phyloP scores from a whole-genome alignment of 371 early-diverging fungal species.

The Saksenaea oblongispora region DNA sequence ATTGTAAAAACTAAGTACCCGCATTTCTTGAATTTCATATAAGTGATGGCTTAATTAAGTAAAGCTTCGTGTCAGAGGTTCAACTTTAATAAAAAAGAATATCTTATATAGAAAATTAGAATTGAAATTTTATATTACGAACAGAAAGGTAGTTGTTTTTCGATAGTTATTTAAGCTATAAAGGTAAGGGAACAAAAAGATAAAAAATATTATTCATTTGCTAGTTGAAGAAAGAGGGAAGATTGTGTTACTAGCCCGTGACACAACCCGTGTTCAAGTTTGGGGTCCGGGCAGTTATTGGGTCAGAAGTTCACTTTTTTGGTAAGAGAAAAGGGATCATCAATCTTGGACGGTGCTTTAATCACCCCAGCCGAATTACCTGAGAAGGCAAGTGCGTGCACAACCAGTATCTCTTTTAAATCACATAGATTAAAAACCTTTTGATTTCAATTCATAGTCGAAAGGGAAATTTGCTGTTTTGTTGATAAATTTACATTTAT shows the following conservation, averaged over 20 bases:
- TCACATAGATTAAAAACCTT: too few species aligned
- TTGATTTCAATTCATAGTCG: too few species aligned
- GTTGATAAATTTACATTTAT: neutral
- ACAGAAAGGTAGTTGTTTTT: too few species aligned
- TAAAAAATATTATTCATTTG: neutral
- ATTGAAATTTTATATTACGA: too few species aligned
- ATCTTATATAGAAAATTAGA: too few species aligned
- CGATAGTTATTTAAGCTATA: too few species aligned
- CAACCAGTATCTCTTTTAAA: neutral
- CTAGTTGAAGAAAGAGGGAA: neutral
- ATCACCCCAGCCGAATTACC: slow-evolving; percentile 3
- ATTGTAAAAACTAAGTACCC: too few species aligned
- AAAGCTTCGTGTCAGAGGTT: too few species aligned
- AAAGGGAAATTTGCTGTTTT: neutral
- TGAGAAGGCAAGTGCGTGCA: neutral
- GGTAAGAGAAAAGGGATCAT: neutral
- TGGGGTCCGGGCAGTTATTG: slow-evolving; percentile 3
- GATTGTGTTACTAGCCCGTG: neutral
- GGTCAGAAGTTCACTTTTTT: neutral
- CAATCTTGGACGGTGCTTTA: slow-evolving; percentile 1
- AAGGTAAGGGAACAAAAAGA: too few species aligned
- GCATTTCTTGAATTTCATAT: too few species aligned
- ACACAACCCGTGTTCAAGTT: slow-evolving; percentile 3
- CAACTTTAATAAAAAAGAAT: too few species aligned
- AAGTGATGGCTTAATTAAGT: too few species aligned